Evolutionary conservation across 176 grass and related monocot genomes (phyloP), one percentile per base, ranked within the genome.

Genomic region (Musa acuminata): DNA sequence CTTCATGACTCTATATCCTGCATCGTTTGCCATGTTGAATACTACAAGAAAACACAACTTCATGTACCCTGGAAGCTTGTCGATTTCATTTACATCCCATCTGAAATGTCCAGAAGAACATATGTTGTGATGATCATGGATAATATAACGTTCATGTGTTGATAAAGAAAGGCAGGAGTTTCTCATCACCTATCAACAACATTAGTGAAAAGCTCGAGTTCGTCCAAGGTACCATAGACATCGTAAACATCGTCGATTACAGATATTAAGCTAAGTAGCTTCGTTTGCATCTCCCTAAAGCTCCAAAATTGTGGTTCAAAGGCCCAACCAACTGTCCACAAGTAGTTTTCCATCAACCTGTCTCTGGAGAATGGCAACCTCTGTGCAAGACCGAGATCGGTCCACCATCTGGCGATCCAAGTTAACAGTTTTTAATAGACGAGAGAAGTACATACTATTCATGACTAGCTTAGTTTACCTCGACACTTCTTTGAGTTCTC

Each of bases 181-280:
- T 62, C 13, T 29, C 53, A 11, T 16, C 11, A 82, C 80, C 71
- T 24, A n/a, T 82, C 62, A 10, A 82, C 59, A 53, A 51, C 72
- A 26, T 82, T 17, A 1, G 80, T 82, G 14, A 82, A 82, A n/a
- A 69, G 12, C 72, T 82, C 71, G 13, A 82, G 80, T 55, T 82
- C 80, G 23, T 82, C 62, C 1, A 82, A 25, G 51, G 72, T 49
- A 2, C 80, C 80, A 68, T 82, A 76, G 67, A 82, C 50, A 57
- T 81, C 79, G 29, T 75, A 81, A 7, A 67, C 35, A 67, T 81
- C 71, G 49, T 81, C 79, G n/a, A 75, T 70, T 23, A 62, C 49
- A 49, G 80, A 60, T 22, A 51, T 2, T 0, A 82, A 4, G 27
- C 49, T 68, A 49, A 49, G 43, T 67, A 21, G 3, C 17, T 82